These are phyloP conservation scores for Nakazawaea molendinolei DNA, from an alignment of 805 yeast genomes.

Conservation along the genomic window DNA sequence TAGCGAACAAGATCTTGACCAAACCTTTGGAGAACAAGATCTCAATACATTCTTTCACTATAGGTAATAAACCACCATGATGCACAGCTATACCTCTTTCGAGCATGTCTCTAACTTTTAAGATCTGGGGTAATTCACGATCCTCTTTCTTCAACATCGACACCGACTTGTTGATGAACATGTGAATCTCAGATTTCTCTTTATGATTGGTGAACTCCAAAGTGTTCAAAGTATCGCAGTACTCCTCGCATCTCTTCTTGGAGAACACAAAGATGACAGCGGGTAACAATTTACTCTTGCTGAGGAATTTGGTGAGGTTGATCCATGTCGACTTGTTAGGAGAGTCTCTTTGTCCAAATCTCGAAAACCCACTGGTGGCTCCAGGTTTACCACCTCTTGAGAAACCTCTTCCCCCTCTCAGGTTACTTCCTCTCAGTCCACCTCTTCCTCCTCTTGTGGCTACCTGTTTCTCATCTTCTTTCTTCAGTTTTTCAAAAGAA, in stretches of 20 bases:
- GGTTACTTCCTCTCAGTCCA: conserved; percentile 30
- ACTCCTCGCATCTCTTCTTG: conserved; percentile 88
- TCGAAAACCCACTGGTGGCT: conserved; percentile 11
- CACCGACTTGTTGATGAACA: conserved; percentile 88
- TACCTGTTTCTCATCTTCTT: conserved; percentile 30
- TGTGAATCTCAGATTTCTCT: conserved; percentile 86
- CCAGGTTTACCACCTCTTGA: conserved; percentile 14
- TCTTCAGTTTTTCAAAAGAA: conserved; percentile 37
- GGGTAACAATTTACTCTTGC: conserved; percentile 68
- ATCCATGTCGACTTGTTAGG: conserved; percentile 80
- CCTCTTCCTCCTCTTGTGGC: conserved; percentile 30
- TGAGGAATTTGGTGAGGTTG: conserved; percentile 63
- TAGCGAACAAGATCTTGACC: conserved; percentile 88
- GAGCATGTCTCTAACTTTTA: conserved; percentile 73
- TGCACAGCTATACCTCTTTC: conserved; percentile 93
- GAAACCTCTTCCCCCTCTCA: conserved; percentile 26
- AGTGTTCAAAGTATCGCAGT: conserved; percentile 70
- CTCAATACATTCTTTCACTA: conserved; percentile 89
- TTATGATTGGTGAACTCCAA: conserved; percentile 76
- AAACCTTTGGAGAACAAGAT: conserved; percentile 81
- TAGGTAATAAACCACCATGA: conserved; percentile 90
- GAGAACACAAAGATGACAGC: conserved; percentile 93
- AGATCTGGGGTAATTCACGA: conserved; percentile 86
- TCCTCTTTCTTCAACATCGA: conserved; percentile 86
- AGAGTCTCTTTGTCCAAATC: conserved; percentile 42